Base-by-base conservation (phyloP, 1,284 basidiomycete species). In the Pulveroboletus sp. region DNA sequence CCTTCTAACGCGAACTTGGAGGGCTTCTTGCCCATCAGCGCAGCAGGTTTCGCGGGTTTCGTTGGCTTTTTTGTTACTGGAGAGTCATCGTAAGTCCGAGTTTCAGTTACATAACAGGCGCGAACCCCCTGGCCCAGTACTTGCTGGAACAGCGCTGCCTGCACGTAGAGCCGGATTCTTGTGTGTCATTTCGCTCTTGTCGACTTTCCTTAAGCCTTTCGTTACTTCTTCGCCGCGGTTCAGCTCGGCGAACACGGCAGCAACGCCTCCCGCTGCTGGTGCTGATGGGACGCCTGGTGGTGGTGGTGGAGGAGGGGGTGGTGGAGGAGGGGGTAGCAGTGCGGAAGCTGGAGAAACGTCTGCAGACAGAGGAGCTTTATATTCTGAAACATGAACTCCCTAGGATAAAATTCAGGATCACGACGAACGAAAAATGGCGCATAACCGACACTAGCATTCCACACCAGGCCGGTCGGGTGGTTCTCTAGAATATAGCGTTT, bases 181-280 rank as follows among this genome's bases (percentile, higher is more conserved):
- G 80, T 99, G 97, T 9, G 95, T 98, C 95, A 96, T 96, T 74
- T 98, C 88, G 64, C 91, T 96, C 75, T 89, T 86, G 72, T 97
- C 94, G 20, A 99, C 97, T 74, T 97, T 98, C 65, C 91, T 87
- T 64, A 99, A 74, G 9, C 91, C 87, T 66, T 91, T 92, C 10
- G 96, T 98, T 54, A 99, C 88, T 17, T 89, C 87, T 58, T 87
- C 91, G 15, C 97, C 96, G 56, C 90, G 85, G 72, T 98, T 98
- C 52, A 99, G 78, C 60, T 94, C 85, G 1, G 92, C 91, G 59
- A 99, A 96, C n/a, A 99, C 91, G 7, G 94, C 92, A 15, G 85
- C 85, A 56, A 89, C 84, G 22, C 93, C 92, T 17, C 82, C 81
- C 0, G 72, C 75, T 18, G 78, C 65, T 9, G 78, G 65, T 9